These are phyloP conservation scores for Cercospora sp. DNA, from an alignment of 2,329 filamentous ascomycete genomes.

Conservation along the genomic window DNA sequence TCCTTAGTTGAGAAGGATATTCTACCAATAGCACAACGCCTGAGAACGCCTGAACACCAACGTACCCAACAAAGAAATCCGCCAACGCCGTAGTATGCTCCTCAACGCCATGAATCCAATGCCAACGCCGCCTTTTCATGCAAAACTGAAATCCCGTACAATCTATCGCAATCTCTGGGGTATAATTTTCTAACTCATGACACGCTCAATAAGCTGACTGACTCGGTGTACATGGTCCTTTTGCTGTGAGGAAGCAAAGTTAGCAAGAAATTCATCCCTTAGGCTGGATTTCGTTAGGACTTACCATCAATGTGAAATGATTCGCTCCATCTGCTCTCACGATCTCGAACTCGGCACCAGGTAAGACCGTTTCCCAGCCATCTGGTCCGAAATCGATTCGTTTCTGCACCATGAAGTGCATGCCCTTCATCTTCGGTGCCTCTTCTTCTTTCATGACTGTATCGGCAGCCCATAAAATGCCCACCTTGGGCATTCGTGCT, in stretches of 20 bases:
- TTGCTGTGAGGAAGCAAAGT: not conserved
- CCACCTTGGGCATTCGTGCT: conserved; percentile 45
- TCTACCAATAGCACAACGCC: not conserved
- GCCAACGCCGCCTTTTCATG: not conserved
- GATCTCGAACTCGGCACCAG: conserved; percentile 40
- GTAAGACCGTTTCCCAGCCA: conserved; percentile 49
- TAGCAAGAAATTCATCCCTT: not conserved
- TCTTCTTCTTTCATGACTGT: conserved; percentile 50
- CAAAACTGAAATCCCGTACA: not conserved
- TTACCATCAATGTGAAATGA: conserved; percentile 44
- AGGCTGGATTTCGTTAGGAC: not conserved
- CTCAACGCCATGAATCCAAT: not conserved
- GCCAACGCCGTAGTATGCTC: not conserved
- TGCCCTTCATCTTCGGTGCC: conserved; percentile 43
- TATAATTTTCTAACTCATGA: not conserved
- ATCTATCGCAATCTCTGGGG: not conserved
- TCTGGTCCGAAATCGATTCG: conserved; percentile 50
- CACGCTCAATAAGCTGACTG: not conserved
- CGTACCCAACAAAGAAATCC: not conserved
- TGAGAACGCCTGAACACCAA: not conserved
- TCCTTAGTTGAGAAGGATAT: not conserved
- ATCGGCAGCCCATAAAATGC: conserved; percentile 51
- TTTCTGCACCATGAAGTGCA: conserved; percentile 49
- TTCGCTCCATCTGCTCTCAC: conserved; percentile 38
- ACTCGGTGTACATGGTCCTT: not conserved